Evolutionary conservation across 306 rosid genomes (phyloP).

Genomic region (Dryas octopetala): DNA sequence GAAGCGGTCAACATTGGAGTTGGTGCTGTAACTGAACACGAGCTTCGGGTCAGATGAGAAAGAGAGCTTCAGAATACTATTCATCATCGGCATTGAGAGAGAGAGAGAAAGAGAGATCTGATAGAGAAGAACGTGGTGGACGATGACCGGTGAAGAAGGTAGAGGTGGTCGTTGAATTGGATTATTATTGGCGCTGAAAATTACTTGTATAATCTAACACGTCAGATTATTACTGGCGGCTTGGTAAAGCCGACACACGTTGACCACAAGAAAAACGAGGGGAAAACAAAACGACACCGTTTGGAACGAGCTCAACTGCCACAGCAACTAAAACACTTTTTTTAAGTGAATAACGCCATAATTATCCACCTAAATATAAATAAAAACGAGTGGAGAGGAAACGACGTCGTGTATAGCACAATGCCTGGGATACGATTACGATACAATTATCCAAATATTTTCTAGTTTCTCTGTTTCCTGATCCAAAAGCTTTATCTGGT

Average conservation of each 20-base stretch:
- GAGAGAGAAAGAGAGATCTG: not conserved
- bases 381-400: conserved; percentile 20
- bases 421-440: not conserved
- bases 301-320: not conserved
- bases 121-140: conserved; percentile 16
- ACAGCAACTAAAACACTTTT: too few species aligned
- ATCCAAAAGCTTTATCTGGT: conserved; percentile 38
- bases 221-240: conserved; percentile 2
- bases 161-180: conserved; percentile 24
- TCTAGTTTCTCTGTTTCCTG: not conserved
- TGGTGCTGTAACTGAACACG: conserved; percentile 33
- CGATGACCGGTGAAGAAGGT: conserved; percentile 1
- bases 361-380: not conserved
- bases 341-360: too few species aligned
- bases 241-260: too few species aligned
- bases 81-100: conserved; percentile 33
- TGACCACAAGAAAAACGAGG: too few species aligned
- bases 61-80: conserved; percentile 41
- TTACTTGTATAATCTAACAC: not conserved
- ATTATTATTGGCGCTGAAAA: conserved; percentile 3
- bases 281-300: not conserved
- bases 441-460: conserved; percentile 2
- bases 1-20: conserved; percentile 15
- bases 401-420: conserved; percentile 30
- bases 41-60: conserved; percentile 41